Conservation (phyloP, 768 basidiomycete species). For the Serendipita indica region DNA sequence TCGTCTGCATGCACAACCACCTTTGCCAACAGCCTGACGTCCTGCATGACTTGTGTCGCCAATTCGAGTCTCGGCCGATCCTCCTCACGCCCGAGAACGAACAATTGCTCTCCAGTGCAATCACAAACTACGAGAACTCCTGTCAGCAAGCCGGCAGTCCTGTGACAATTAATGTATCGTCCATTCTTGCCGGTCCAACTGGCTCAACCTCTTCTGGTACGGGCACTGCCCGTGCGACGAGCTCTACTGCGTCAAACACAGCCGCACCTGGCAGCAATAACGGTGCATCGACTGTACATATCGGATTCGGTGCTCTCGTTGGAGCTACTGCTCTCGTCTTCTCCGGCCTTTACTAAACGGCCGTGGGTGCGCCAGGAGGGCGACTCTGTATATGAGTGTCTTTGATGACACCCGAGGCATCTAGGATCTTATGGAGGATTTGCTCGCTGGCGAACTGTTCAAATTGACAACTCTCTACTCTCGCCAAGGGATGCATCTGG, state of each 20-base stretch:
- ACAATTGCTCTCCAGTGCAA: background rate
- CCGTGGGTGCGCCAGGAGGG: too few relatives aligned
- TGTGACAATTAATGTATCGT: background rate
- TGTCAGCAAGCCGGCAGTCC: constrained; percentile 6
- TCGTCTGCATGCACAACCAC: constrained; percentile 6
- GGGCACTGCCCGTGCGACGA: background rate
- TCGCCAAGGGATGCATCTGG: too few relatives aligned
- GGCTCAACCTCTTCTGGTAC: background rate
- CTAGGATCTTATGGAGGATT: too few relatives aligned
- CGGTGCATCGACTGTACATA: background rate
- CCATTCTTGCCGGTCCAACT: background rate
- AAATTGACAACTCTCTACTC: too few relatives aligned
- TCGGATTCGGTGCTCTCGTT: background rate
- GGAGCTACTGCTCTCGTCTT: background rate
- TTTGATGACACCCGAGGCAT: too few relatives aligned
- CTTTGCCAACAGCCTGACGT: background rate
- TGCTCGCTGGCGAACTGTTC: too few relatives aligned
- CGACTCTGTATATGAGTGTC: too few relatives aligned
- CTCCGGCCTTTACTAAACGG: too few relatives aligned
- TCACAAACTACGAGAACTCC: background rate
- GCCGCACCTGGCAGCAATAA: background rate
- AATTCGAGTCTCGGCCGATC: background rate
- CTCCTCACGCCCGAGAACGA: background rate
- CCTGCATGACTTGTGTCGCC: constrained; percentile 8
- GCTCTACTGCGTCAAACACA: background rate